Percentiles rank a stretch among this genome's conserved stretches.
These are phyloP conservation scores for Beverwykella pulmonaria DNA, from an alignment of 495 filamentous ascomycete species.

Conservation along the genomic window DNA sequence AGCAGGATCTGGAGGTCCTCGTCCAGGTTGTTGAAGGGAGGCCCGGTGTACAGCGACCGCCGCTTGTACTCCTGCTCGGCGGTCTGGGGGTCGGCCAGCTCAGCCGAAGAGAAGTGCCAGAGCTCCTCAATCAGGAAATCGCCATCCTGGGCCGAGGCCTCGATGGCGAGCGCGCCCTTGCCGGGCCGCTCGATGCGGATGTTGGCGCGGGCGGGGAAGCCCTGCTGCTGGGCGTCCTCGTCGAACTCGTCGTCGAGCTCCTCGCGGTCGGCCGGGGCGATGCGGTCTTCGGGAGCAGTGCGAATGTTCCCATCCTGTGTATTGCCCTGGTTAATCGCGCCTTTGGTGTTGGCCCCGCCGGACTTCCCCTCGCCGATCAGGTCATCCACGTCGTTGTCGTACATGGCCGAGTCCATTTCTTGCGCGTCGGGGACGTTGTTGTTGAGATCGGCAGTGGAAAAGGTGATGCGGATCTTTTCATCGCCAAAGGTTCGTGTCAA, in stretches of 20 bases:
- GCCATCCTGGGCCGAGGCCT: conserved; percentile 84
- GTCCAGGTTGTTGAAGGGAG: conserved; percentile 90
- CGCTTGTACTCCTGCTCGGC: conserved; percentile 70
- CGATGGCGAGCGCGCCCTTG: conserved; percentile 81
- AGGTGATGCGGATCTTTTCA: conserved; percentile 90
- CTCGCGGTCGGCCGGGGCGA: conserved; percentile 60
- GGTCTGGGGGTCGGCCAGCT: conserved; percentile 66
- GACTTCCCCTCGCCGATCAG: conserved; percentile 47
- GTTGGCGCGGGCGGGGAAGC: conserved; percentile 81
- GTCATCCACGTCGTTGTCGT: conserved; percentile 43
- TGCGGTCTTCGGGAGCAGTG: conserved; percentile 60
- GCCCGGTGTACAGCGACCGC: conserved; percentile 82
- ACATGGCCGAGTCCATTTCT: conserved; percentile 51
- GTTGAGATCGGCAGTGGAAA: conserved; percentile 90
- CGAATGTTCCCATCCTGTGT: conserved; percentile 54
- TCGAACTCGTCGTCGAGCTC: conserved; percentile 51
- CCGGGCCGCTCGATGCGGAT: conserved; percentile 82
- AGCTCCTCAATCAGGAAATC: conserved; percentile 88
- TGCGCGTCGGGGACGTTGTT: conserved; percentile 54
- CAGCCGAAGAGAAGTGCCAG: conserved; percentile 76
- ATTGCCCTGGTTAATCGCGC: conserved; percentile 55
- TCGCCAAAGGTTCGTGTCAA: conserved; percentile 81
- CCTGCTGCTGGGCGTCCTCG: conserved; percentile 51
- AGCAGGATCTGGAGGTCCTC: conserved; percentile 90
- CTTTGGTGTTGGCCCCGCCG: conserved; percentile 58